Percentiles rank a stretch among this genome's conserved stretches.
Conservation (phyloP, 768 basidiomycete genomes). For the Leccinum barrowsii region DNA sequence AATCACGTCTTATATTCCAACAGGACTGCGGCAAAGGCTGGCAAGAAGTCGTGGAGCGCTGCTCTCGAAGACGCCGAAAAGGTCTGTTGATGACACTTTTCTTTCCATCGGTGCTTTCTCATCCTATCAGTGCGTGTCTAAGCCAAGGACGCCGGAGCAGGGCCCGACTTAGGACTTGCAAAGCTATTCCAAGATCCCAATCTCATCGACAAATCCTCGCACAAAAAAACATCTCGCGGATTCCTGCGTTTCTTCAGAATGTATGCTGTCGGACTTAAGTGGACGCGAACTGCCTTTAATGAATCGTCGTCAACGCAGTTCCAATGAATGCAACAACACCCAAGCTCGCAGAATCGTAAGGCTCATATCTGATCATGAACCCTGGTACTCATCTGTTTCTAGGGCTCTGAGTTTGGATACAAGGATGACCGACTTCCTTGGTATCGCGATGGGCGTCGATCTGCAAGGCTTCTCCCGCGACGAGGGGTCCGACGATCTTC, state of each 20-base stretch:
- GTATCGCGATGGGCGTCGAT: constrained; percentile 90
- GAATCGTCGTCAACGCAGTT: constrained; percentile 39
- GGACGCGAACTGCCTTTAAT: background rate
- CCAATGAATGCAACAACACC: constrained; percentile 65
- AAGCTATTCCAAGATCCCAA: constrained; percentile 84
- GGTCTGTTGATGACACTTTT: constrained; percentile 40
- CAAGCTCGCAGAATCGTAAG: constrained; percentile 58
- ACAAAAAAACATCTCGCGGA: constrained; percentile 83
- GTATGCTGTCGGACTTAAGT: constrained; percentile 25
- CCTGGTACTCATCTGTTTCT: constrained; percentile 5
- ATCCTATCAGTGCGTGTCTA: constrained; percentile 53
- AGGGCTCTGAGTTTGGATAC: constrained; percentile 68
- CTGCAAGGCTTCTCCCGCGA: constrained; percentile 82
- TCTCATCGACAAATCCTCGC: constrained; percentile 76
- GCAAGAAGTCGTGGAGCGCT: constrained; percentile 5
- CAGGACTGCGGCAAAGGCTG: too few relatives aligned
- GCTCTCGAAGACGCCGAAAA: constrained; percentile 89
- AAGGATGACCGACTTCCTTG: constrained; percentile 91
- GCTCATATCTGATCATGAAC: background rate
- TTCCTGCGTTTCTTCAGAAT: constrained; percentile 71
- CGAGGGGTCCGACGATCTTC: constrained; percentile 80
- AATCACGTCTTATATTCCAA: too few relatives aligned
- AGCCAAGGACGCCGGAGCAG: constrained; percentile 38
- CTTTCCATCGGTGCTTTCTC: background rate
- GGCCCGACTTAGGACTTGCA: constrained; percentile 55